phyloP scores from a whole-genome alignment of 1,284 basidiomycete genomes.

The Tetrapyrgos nigripes region DNA sequence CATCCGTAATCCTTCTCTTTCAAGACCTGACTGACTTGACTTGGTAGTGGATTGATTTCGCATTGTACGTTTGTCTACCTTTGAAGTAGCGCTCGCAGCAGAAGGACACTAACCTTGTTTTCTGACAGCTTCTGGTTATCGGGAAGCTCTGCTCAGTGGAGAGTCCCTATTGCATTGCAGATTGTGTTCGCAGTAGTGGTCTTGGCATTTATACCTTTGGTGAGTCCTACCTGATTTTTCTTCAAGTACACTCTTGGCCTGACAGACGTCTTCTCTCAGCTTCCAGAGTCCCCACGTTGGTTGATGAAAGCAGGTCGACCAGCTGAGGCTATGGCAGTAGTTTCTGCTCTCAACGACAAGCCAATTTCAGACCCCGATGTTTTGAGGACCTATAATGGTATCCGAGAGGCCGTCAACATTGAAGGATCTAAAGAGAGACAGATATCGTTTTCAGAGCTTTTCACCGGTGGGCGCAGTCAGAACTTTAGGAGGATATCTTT shows the following conservation, averaged over 20 bases:
- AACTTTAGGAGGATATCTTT: conserved; percentile 68
- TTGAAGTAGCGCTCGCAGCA: neutral
- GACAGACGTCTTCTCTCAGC: conserved; percentile 33
- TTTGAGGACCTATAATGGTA: conserved; percentile 59
- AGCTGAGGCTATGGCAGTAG: conserved; percentile 68
- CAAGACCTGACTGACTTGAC: neutral
- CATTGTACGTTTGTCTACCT: conserved; percentile 44
- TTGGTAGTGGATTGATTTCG: conserved; percentile 66
- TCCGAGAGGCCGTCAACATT: conserved; percentile 55
- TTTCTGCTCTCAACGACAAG: conserved; percentile 66
- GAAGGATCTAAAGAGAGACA: conserved; percentile 36
- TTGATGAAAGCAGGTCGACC: conserved; percentile 66
- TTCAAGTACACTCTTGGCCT: conserved; percentile 3
- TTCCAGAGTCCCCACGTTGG: conserved; percentile 80
- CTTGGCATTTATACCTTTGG: conserved; percentile 60
- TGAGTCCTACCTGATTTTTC: conserved; percentile 35
- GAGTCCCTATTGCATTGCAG: conserved; percentile 74
- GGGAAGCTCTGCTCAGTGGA: conserved; percentile 66
- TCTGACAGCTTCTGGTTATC: conserved; percentile 56
- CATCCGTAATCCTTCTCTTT: neutral
- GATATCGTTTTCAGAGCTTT: conserved; percentile 55
- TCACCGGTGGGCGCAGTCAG: conserved; percentile 64
- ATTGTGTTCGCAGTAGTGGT: conserved; percentile 68
- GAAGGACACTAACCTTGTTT: neutral
- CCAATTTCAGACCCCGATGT: conserved; percentile 57